phyloP scores from a whole-genome alignment of 2,329 filamentous ascomycete genomes.

The Pseudohalonectria lignicola region DNA sequence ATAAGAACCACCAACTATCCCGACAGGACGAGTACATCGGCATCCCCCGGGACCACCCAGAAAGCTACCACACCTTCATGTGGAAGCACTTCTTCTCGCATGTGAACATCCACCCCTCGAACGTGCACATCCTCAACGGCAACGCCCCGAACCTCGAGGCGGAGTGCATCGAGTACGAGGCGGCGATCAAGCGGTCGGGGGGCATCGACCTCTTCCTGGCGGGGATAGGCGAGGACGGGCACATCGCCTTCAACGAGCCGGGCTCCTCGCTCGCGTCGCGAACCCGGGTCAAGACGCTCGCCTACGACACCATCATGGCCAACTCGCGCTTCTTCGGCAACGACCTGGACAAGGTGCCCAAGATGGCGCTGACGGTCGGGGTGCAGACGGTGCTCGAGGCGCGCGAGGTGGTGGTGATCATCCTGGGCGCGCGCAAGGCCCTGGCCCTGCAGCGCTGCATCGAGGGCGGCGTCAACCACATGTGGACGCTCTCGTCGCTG shows the following conservation, averaged over 20 bases:
- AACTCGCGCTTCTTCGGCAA: slow-evolving; percentile 66
- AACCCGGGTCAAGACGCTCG: slow-evolving; percentile 66
- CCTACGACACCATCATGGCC: slow-evolving; percentile 66
- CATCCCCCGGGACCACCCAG: slow-evolving; percentile 60
- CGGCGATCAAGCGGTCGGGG: slow-evolving; percentile 53
- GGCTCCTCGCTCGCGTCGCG: slow-evolving; percentile 59
- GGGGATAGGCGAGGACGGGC: slow-evolving; percentile 66
- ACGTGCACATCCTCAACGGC: slow-evolving; percentile 63
- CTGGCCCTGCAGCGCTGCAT: slow-evolving; percentile 62
- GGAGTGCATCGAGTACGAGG: slow-evolving; percentile 65
- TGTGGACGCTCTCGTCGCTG: slow-evolving; percentile 67
- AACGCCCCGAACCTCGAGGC: slow-evolving; percentile 58
- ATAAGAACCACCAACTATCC: slow-evolving; percentile 51
- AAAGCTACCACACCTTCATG: slow-evolving; percentile 77
- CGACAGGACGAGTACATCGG: slow-evolving; percentile 74
- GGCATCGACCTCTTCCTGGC: slow-evolving; percentile 71
- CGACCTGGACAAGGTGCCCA: slow-evolving; percentile 53
- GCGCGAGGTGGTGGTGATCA: slow-evolving; percentile 63
- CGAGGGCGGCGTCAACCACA: slow-evolving; percentile 66
- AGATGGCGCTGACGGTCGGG: slow-evolving; percentile 58
- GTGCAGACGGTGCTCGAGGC: slow-evolving; percentile 50
- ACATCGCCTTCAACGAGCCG: slow-evolving; percentile 76
- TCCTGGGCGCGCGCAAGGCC: slow-evolving; percentile 63
- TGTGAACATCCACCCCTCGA: slow-evolving; percentile 58
- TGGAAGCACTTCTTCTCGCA: slow-evolving; percentile 71